Evolutionary conservation across 129 eudicot genomes (phyloP), one percentile per base, ranked within the genome.

Genomic region (Helianthus annuus): DNA sequence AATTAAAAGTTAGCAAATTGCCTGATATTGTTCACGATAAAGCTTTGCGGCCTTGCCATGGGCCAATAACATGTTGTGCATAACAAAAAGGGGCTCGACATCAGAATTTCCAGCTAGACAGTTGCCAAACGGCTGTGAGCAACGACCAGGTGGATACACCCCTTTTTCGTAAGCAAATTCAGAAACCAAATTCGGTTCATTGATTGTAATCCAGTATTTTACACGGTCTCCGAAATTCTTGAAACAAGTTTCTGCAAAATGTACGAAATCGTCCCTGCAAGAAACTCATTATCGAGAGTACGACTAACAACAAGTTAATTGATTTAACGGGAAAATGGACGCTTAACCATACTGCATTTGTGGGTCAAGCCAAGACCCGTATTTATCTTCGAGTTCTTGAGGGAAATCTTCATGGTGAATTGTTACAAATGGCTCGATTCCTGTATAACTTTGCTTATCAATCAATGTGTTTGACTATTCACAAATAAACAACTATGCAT

Each of bases 41-140:
- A 90, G 55, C 64, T 84, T 80, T 49, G 81, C 89, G 46, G 96
- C 89, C 66, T 85, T 87, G 40, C 87, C 93, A 80, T 94, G 98
- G 6, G 88, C 86, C 52, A 94, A 64, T 71, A 94, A 19, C 91
- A 88, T 78, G 70, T 90, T 90, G 77, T 94, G 97, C 72, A 68
- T 79, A 14, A 42, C 89, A 66, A 77, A 77, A n/a, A 90, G 77
- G 67, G 98, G 96, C 80, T 94, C 98, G 10, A 80, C 19, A 53
- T 87, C 95, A 8, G 97, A 95, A 68, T 90, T 80, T 16, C 97
- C 99, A 70, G 17, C 34, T 5, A 83, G 67, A 68, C 96, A 94
- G 76, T 84, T 76, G 19, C 94, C 99, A 63, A 88, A 90, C 10
- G 97, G 96, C 38, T 71, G 82, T 48, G 97, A 94, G 70, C 98